Percentiles rank a stretch among this genome's conserved stretches.
Evolutionary conservation across 2,329 filamentous ascomycete species (phyloP).

Genomic region (Aspergillus sp.): DNA sequence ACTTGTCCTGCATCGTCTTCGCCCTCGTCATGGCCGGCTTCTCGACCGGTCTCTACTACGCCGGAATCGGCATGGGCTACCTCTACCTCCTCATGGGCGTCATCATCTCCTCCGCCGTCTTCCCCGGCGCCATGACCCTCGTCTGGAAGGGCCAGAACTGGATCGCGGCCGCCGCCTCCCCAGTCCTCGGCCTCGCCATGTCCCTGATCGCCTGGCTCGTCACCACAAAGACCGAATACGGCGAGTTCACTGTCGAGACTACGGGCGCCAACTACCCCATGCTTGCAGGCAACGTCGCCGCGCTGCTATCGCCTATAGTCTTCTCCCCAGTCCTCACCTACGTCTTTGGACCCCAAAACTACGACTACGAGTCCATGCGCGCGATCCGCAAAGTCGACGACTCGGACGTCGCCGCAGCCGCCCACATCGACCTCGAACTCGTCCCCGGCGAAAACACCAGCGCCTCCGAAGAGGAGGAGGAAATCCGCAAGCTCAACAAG

Average conservation of each 20-base stretch:
- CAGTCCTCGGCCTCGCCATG: conserved; percentile 69
- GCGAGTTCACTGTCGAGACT: conserved; percentile 69
- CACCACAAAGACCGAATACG: conserved; percentile 71
- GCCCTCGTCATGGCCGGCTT: conserved; percentile 78
- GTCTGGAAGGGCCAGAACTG: conserved; percentile 81
- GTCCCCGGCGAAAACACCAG: conserved; percentile 58
- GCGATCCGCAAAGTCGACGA: conserved; percentile 80
- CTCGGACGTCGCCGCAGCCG: conserved; percentile 67
- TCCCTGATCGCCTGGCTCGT: conserved; percentile 79
- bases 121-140: conserved; percentile 79
- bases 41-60: conserved; percentile 74
- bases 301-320: conserved; percentile 75
- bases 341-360: conserved; percentile 71
- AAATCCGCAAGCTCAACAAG: conserved; percentile 57
- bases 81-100: conserved; percentile 90
- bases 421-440: conserved; percentile 68
- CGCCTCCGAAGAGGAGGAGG: conserved; percentile 45
- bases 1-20: conserved; percentile 74
- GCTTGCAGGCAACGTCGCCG: conserved; percentile 84
- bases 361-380: conserved; percentile 86
- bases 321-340: conserved; percentile 78
- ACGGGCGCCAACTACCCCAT: conserved; percentile 87
- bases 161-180: conserved; percentile 71
- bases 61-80: conserved; percentile 84
- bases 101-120: conserved; percentile 82